Percentiles rank a stretch among this genome's conserved stretches.
Evolutionary conservation across 352 stramenopile genomes (phyloP).

Genomic region (Thalassiosira ordinaria): DNA sequence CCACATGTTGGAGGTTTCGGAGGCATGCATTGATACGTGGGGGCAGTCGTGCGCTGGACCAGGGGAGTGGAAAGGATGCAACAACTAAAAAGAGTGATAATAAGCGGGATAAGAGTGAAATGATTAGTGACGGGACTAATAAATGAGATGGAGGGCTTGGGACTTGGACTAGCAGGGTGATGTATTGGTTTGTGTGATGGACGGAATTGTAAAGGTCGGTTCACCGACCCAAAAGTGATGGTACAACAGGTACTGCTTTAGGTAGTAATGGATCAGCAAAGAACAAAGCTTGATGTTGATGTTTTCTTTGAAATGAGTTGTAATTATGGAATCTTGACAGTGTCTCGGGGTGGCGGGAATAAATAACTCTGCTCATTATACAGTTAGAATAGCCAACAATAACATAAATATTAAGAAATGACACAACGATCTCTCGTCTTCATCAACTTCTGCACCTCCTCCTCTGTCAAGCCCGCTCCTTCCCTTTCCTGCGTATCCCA

Average conservation of each 20-base stretch:
- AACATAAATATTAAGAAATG: constrained; percentile 81
- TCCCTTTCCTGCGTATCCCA: constrained; percentile 78
- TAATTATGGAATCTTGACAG: no score
- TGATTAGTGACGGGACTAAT: neutral
- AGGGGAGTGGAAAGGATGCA: neutral
- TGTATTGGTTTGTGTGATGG: no score
- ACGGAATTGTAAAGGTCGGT: no score
- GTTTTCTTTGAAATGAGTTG: no score
- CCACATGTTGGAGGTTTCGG: neutral
- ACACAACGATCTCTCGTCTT: constrained; percentile 72
- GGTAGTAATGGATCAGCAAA: no score
- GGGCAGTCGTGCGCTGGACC: neutral
- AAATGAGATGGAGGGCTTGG: neutral
- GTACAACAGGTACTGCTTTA: no score
- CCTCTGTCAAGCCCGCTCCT: constrained; percentile 78
- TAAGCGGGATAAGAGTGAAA: neutral
- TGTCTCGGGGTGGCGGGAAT: no score
- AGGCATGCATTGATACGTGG: constrained; percentile 26
- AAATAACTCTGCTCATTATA: no score
- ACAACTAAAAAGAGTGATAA: neutral
- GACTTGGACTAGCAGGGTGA: neutral
- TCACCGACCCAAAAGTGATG: no score
- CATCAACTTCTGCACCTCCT: constrained; percentile 82
- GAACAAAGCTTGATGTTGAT: no score
- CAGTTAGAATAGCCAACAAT: no score